These are phyloP conservation scores for Ceratobasidium theobromae DNA, from an alignment of 1,284 basidiomycete genomes.

Conservation along the genomic window DNA sequence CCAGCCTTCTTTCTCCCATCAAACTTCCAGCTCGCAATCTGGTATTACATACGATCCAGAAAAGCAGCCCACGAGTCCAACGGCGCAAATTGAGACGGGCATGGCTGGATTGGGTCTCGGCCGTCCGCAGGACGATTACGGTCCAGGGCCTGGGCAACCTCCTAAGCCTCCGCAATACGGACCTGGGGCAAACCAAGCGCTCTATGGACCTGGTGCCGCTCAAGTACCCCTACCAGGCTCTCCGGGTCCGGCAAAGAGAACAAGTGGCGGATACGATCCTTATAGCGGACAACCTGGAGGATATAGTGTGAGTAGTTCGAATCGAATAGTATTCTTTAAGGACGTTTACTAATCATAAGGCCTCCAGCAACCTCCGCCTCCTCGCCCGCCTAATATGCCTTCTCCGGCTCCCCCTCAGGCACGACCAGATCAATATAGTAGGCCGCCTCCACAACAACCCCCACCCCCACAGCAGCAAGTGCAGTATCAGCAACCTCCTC, in stretches of 20 bases:
- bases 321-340: neutral
- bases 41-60: constrained; percentile 33
- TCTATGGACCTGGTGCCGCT: constrained; percentile 36
- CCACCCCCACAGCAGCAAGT: constrained; percentile 39
- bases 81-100: constrained; percentile 33
- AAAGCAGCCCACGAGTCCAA: constrained; percentile 25
- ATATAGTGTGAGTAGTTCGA: neutral
- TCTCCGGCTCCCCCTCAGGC: constrained; percentile 43
- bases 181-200: constrained; percentile 16
- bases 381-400: constrained; percentile 39
- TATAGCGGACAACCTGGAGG: constrained; percentile 33
- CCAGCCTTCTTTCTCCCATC: constrained; percentile 39
- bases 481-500: constrained; percentile 46
- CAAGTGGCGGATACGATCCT: constrained; percentile 34
- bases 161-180: constrained; percentile 34
- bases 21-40: constrained; percentile 35
- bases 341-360: neutral
- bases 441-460: constrained; percentile 41
- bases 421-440: constrained; percentile 38
- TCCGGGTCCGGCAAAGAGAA: constrained; percentile 29
- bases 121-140: constrained; percentile 26
- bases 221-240: constrained; percentile 32
- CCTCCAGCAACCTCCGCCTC: constrained; percentile 36
- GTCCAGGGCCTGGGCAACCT: constrained; percentile 37
- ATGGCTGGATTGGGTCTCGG: constrained; percentile 33